A percentile compares a stretch with the other conserved stretches of the same genome.
These are phyloP conservation scores for Sungouiella thailandica DNA, from an alignment of 805 yeast species.

Conservation along the genomic window DNA sequence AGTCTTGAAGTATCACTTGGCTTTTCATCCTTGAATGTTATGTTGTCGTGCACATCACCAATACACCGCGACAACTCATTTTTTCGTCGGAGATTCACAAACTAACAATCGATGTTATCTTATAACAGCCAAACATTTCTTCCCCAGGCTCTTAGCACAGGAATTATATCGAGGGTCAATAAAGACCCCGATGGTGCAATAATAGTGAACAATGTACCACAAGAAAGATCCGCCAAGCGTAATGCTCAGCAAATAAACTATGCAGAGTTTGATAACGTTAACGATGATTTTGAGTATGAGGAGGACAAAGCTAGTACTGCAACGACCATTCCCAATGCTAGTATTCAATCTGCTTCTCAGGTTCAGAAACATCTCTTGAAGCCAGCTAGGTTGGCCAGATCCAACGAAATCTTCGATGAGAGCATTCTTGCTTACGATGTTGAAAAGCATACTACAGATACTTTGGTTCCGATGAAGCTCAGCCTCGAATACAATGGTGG, in stretches of 20 bases:
- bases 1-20: constrained; percentile 4
- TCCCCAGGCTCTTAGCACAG: constrained; percentile 81
- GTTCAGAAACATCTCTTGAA: constrained; percentile 25
- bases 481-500: constrained; percentile 55
- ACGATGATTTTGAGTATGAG: constrained; percentile 40
- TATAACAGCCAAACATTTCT: constrained; percentile 20
- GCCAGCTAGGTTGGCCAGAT: constrained; percentile 11
- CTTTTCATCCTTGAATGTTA: constrained; percentile 5
- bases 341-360: constrained; percentile 31
- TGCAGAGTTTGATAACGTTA: constrained; percentile 71
- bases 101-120: constrained; percentile 7
- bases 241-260: constrained; percentile 68
- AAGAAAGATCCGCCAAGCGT: constrained; percentile 74
- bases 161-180: constrained; percentile 60
- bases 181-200: constrained; percentile 71
- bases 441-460: constrained; percentile 19
- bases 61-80: not conserved
- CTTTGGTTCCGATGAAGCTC: constrained; percentile 62
- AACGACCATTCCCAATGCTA: constrained; percentile 12
- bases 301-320: constrained; percentile 13
- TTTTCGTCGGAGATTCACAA: not conserved
- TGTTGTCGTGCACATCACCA: constrained; percentile 4
- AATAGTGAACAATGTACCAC: constrained; percentile 61
- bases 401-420: constrained; percentile 6
- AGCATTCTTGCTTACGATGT: constrained; percentile 3